Evolutionary conservation across 805 yeast genomes (phyloP), one percentile per base, ranked within the genome.

Genomic region (Kluyveromyces wickerhamii): DNA sequence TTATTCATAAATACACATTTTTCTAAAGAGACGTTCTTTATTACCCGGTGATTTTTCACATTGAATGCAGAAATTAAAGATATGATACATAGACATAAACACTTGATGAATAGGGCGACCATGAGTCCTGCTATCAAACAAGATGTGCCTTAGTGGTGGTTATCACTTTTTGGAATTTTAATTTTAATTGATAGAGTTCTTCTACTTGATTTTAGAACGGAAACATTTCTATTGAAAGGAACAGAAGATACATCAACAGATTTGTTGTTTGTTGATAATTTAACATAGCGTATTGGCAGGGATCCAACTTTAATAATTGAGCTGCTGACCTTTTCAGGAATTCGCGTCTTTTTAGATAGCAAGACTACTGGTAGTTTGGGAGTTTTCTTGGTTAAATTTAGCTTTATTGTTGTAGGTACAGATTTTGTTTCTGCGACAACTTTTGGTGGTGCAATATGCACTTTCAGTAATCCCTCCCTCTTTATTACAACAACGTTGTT

Each of bases 401-500:
- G 12, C 13, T 21, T 37, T 13, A 23, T 23, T 18, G 10, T 31
- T 13, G 16, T 32, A 26, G 17, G 27, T 20, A 32, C 14, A 14
- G 26, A 33, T 10, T 16, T 32, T 14, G 42, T 35, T 17, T 42
- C 47, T 2, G 27, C n/a, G 5, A 34, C 28, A 10, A 37, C 15
- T 21, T 48, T 53, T 7, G 39, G 12, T 28, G 56, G 43, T 1
- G 51, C 47, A 5, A 57, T 28, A 30, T 50, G 57, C 1, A 57
- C 42, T 35, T 55, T 57, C 32, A 57, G 39, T 2, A 49, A 32
- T 21, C 67, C 65, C 46, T 77, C 79, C 39, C 85, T 62, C 43
- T 69, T 78, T 13, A 86, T 59, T 5, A 71, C 63, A n/a, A 85
- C 61, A 25, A 63, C 63, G 3, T 78, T 78, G 17, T 62, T 62